Base-by-base conservation (phyloP, 352 stramenopile genomes). In the Phytophthora constricta region DNA sequence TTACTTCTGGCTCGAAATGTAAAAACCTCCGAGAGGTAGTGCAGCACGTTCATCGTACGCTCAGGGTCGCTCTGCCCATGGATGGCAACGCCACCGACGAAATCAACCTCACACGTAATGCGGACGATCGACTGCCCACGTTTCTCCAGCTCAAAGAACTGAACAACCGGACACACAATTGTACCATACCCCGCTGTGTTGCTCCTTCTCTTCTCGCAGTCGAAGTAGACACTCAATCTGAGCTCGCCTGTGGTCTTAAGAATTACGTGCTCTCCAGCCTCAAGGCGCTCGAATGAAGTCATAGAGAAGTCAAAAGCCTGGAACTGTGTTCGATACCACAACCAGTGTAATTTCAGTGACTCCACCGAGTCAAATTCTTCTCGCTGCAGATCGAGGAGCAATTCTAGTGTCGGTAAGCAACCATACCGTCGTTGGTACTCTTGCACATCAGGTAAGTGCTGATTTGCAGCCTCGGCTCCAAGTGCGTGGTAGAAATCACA, bases 101-200 rank as follows among this genome's bases (percentile, higher is more conserved):
- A 70, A 51, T 88, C 77, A 33, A 86, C 72, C 42, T 88, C 79
- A 3, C 69, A 83, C 0, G 77, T 84, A 41, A 88, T 75, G 16
- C 72, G 74, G 14, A 65, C 71, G 27, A 84, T 45, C 0, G 62
- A 22, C n/a, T 62, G 48, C 16, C 76, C 34, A 0, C 39, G 26
- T 5, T 25, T 34, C 28, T 84, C 65, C 53, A 86, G 81, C 48
- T 86, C 71, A 23, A 84, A 85, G 9, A 77, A 74, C 26, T 86
- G 79, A 16, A 64, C 62, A 20, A 86, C 60, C 25, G 79, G 72
- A 14, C 74, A 86, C 28, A 19, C 47, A 14, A 76, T 58, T 0
- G 17, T 16, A 1, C 68, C 63, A 23, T 65, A 69, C 31, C 52
- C 57, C 37, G 43, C 46, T 4, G 4, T 34, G 31, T 61, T 33